Evolutionary conservation across 768 basidiomycete species (phyloP), one percentile per base, ranked within the genome.

Genomic region (Trametes sanguinea): DNA sequence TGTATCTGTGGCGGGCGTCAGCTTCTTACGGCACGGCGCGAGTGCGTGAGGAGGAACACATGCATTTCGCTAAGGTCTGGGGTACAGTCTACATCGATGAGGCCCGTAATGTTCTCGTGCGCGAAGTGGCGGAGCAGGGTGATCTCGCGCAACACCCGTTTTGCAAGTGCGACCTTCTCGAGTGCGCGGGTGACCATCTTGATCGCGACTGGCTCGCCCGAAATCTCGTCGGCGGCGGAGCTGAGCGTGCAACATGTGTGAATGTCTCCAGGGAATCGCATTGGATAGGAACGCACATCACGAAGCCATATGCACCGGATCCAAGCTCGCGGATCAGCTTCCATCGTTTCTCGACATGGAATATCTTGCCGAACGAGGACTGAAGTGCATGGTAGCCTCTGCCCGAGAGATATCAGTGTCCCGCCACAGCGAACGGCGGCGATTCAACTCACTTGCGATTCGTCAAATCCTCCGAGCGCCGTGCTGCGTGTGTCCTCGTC

Each of bases 291-390:
- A 77, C 77, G 60, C 58, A 93, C 91, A 97, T 92, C 67, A 97
- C 95, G 65, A 94, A 89, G 16, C 95, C 95, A 73, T 96, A 98
- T 7, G 95, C 95, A n/a, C 95, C 95, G 65, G 93, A 92, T 7
- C 95, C 95, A 80, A 98, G 85, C 73, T 97, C 94, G 57, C 92
- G 79, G 51, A 93, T 85, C 54, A 95, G 80, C 65, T 90, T 91
- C 94, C 94, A 96, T 59, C 95, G 85, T 64, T 85, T 86, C 77
- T 96, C 94, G 56, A 97, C 87, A 74, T 94, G 90, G 73, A 98
- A 98, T 3, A 84, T 78, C 72, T 92, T 90, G 32, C 81, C 81
- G 68, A 92, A 92, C 17, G 89, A 91, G n/a, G 90, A 90, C 67
- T 85, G 80, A 54, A 93, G 78, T 3, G 87, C 83, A 70, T 92